phyloP scores from a whole-genome alignment of 805 yeast genomes.

The Monosporozyma yasuniensis region DNA sequence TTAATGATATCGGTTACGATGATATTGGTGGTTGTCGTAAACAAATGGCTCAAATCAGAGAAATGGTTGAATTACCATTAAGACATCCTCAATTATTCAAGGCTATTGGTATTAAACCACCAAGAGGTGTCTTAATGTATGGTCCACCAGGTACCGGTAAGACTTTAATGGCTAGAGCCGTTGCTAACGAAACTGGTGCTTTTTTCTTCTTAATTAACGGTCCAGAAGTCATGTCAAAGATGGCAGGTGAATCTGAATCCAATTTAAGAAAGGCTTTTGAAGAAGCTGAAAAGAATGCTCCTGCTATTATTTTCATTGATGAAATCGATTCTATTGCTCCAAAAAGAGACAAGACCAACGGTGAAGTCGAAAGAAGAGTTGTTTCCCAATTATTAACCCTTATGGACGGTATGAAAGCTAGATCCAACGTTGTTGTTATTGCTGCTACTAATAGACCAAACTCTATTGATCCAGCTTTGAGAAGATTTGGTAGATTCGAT shows the following conservation, averaged over 20 bases:
- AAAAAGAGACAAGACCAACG: constrained; percentile 98
- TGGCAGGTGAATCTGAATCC: constrained; percentile 99
- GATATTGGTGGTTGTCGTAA: constrained; percentile 99
- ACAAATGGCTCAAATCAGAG: constrained; percentile 99
- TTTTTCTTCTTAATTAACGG: constrained; percentile 97
- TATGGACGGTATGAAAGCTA: constrained; percentile 99
- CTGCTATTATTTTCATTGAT: constrained; percentile 94
- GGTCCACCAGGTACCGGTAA: constrained; percentile 99
- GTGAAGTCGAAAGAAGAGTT: constrained; percentile 98
- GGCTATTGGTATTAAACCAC: constrained; percentile 97
- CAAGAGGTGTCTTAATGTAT: constrained; percentile 94
- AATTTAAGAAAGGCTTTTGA: constrained; percentile 96
- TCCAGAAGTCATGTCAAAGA: constrained; percentile 98
- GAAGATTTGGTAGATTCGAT: constrained; percentile 86
- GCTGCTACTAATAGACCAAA: constrained; percentile 89
- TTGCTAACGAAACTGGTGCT: constrained; percentile 98
- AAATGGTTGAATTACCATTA: constrained; percentile 93
- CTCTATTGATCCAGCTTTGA: constrained; percentile 66
- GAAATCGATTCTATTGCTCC: constrained; percentile 99
- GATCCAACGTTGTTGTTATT: constrained; percentile 94
- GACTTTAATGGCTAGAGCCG: constrained; percentile 99
- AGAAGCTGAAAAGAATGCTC: constrained; percentile 98
- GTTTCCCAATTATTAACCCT: constrained; percentile 94
- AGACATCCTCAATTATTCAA: constrained; percentile 98
- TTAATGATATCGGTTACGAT: constrained; percentile 96